These are phyloP conservation scores for Saxophila tyrrhenica DNA, from an alignment of 495 filamentous ascomycete species.

Conservation along the genomic window DNA sequence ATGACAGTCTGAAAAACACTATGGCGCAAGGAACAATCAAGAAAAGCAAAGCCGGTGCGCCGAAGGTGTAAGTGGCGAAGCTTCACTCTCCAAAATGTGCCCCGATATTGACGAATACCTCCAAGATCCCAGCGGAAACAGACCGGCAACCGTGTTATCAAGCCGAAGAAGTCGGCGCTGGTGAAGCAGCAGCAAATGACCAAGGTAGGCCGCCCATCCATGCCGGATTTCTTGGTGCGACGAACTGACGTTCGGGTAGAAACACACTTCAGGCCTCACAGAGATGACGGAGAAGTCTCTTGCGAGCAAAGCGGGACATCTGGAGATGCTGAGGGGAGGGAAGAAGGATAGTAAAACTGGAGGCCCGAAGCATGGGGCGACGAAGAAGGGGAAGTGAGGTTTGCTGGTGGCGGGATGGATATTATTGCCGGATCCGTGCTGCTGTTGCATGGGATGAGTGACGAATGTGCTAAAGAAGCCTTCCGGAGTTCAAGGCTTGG, in stretches of 20 bases:
- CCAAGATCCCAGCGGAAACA: constrained; percentile 21
- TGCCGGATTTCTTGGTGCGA: neutral
- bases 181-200: constrained; percentile 49
- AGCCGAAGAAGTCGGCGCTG: constrained; percentile 54
- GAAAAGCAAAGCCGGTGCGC: constrained; percentile 10
- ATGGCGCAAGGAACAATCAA: constrained; percentile 18
- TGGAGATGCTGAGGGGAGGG: constrained; percentile 55
- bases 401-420: neutral
- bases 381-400: constrained; percentile 4
- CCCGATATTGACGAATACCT: neutral
- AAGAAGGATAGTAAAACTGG: constrained; percentile 43
- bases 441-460: neutral
- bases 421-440: neutral
- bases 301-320: constrained; percentile 58
- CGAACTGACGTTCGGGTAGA: constrained; percentile 31
- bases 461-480: neutral
- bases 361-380: constrained; percentile 26
- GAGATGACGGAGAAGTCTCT: constrained; percentile 55
- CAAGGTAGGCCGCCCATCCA: constrained; percentile 38
- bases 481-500: neutral
- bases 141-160: constrained; percentile 50
- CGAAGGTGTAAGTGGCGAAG: constrained; percentile 6
- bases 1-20: neutral
- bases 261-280: constrained; percentile 52
- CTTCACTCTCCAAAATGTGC: too few relatives aligned